Conservation (phyloP, 2,329 filamentous ascomycete genomes). For the Amesomyces nigricolor region DNA sequence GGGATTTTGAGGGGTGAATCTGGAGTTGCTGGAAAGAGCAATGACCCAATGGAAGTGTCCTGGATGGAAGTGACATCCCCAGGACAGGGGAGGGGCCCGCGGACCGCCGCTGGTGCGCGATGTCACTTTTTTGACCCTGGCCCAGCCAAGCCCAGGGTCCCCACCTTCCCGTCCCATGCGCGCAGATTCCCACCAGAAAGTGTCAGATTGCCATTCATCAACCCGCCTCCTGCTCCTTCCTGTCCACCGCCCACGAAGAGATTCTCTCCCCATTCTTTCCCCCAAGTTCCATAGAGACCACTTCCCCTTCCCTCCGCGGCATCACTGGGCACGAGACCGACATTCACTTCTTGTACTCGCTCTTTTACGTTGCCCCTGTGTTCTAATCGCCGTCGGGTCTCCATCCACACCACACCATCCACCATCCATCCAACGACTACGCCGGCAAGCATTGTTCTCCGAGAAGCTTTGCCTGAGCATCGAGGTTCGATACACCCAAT, state of each 20-base stretch:
- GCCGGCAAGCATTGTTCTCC: conserved; percentile 2
- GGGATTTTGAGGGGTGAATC: too few relatives aligned
- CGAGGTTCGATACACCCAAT: neutral
- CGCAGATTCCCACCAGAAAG: conserved; percentile 21
- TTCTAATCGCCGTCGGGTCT: conserved; percentile 18
- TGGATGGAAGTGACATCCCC: too few relatives aligned
- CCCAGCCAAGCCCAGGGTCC: conserved; percentile 1
- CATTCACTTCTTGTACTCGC: conserved; percentile 16
- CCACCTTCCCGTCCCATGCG: conserved; percentile 18
- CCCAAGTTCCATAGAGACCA: neutral
- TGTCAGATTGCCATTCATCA: conserved; percentile 24
- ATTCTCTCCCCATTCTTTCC: conserved; percentile 17
- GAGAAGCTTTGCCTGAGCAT: conserved; percentile 2
- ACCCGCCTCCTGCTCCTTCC: conserved; percentile 13
- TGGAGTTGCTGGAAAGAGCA: too few relatives aligned
- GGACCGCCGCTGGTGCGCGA: too few relatives aligned
- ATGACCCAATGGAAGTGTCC: too few relatives aligned
- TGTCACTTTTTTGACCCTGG: conserved; percentile 1
- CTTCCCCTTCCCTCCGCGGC: conserved; percentile 11
- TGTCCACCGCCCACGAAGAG: conserved; percentile 3
- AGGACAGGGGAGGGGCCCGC: too few relatives aligned
- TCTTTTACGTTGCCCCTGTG: conserved; percentile 11
- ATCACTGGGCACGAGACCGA: conserved; percentile 16
- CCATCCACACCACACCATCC: conserved; percentile 9
- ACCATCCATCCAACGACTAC: neutral